These are phyloP conservation scores for Porogramme epimiltina DNA, from an alignment of 1,284 basidiomycete species.

Conservation along the genomic window DNA sequence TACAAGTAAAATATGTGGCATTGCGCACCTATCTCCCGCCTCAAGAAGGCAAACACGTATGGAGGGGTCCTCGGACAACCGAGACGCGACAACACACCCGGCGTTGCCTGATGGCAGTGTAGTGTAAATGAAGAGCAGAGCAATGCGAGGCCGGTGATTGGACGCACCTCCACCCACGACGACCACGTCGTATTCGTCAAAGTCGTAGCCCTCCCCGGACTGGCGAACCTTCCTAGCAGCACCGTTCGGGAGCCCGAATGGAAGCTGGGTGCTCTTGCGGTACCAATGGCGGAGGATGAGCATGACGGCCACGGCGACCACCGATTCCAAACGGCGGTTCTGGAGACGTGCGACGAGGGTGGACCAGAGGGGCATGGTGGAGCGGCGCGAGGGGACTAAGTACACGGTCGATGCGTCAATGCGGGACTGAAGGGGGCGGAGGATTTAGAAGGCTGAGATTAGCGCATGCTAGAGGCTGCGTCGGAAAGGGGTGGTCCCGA, in stretches of 20 bases:
- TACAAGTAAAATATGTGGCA: no score
- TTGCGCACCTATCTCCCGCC: slow-evolving; percentile 59
- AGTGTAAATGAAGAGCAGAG: not conserved
- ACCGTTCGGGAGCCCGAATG: not conserved
- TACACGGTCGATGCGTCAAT: no score
- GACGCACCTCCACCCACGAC: slow-evolving; percentile 61
- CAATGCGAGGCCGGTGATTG: not conserved
- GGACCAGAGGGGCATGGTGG: not conserved
- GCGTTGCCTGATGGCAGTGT: slow-evolving; percentile 54
- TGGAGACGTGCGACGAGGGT: not conserved
- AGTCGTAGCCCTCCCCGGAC: slow-evolving; percentile 16
- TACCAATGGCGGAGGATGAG: not conserved
- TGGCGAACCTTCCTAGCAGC: slow-evolving; percentile 1
- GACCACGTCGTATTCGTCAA: slow-evolving; percentile 59
- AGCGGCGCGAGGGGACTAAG: no score
- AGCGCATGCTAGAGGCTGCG: no score
- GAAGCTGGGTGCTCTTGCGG: not conserved
- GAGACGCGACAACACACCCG: slow-evolving; percentile 67
- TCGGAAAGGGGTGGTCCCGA: no score
- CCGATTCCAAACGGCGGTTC: not conserved
- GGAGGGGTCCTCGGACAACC: slow-evolving; percentile 60
- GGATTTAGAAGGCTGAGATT: no score
- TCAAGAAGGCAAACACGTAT: slow-evolving; percentile 65
- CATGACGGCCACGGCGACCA: not conserved
- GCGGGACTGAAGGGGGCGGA: no score